Evolutionary conservation across 169 alveolate species (phyloP), one percentile per base, ranked within the genome.

Genomic region (Cryptosporidium meleagridis): DNA sequence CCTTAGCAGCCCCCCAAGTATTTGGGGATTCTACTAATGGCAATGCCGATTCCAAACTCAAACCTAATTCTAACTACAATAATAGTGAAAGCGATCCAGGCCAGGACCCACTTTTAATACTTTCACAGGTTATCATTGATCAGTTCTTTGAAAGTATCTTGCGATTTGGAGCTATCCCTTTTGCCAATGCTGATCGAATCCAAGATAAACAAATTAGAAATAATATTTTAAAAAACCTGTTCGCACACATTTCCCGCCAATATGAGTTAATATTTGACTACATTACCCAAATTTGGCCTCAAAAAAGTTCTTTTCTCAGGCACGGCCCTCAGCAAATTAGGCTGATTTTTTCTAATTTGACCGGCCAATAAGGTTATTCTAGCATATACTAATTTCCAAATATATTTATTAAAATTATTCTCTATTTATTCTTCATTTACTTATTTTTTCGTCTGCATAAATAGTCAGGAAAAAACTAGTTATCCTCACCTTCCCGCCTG

Each of bases 161-260:
- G 21, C 89, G 89, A 18, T 80, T 80, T 51, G 89, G 75, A n/a
- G 44, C 75, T 23, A 48, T 80, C 12, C 89, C 89, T 7, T 80
- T 80, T 31, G 41, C 75, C 31, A 65, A 80, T 31, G 75, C 65
- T 31, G 89, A 80, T 23, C 52, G 75, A 62, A 80, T 80, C 10
- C 75, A 62, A 37, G 89, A 80, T n/a, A 18, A 65, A 26, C 21
- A 10, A 16, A 80, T 65, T 26, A 37, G 65, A 62, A 62, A 39
- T 45, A 37, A 39, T 16, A 62, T 80, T 9, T 39, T 59, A 12
- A 65, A 41, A 21, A 29, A 48, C 45, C 58, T 80, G 0, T 41
- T 29, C 29, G 29, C 18, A 18, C 14, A 80, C 52, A 62, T 80
- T 23, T 44, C 89, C n/a, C 35, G 29, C 18, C 73, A 80, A 44